Evolutionary conservation across 352 stramenopile species (phyloP).

Genomic region (Globisporangium spiculum): DNA sequence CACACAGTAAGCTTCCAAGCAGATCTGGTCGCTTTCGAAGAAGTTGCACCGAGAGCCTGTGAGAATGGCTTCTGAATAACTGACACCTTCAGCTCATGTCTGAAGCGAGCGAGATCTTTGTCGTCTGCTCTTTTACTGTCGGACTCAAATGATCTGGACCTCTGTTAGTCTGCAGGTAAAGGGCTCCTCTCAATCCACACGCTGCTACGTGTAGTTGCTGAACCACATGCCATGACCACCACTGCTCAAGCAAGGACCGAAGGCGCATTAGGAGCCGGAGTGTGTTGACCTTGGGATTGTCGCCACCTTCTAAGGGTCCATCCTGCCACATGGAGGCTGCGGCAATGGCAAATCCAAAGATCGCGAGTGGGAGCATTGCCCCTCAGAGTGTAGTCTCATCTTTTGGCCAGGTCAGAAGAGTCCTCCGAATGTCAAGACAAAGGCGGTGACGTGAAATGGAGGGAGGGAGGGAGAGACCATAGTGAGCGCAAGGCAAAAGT

Average conservation of each 20-base stretch:
- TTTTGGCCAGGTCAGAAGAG: neutral
- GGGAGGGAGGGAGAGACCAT: neutral
- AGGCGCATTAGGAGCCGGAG: neutral
- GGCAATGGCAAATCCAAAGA: neutral
- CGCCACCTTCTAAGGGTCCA: neutral
- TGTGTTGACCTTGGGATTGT: neutral
- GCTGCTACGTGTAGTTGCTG: too few relatives aligned
- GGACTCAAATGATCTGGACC: neutral
- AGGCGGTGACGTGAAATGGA: neutral
- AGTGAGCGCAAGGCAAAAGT: neutral
- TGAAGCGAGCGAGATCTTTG: neutral
- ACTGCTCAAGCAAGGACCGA: neutral
- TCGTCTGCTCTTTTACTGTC: neutral
- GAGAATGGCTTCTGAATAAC: neutral
- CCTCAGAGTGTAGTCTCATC: neutral
- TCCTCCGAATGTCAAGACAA: neutral
- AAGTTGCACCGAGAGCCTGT: neutral
- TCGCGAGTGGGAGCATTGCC: neutral
- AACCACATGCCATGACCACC: neutral
- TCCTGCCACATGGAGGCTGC: neutral
- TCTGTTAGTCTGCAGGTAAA: neutral
- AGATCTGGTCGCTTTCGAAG: neutral
- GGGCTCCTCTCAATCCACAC: neutral
- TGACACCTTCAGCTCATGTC: neutral
- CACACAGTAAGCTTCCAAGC: too few relatives aligned